Evolutionary conservation across 495 filamentous ascomycete genomes (phyloP).

Genomic region (Trichoderma asperelloides): DNA sequence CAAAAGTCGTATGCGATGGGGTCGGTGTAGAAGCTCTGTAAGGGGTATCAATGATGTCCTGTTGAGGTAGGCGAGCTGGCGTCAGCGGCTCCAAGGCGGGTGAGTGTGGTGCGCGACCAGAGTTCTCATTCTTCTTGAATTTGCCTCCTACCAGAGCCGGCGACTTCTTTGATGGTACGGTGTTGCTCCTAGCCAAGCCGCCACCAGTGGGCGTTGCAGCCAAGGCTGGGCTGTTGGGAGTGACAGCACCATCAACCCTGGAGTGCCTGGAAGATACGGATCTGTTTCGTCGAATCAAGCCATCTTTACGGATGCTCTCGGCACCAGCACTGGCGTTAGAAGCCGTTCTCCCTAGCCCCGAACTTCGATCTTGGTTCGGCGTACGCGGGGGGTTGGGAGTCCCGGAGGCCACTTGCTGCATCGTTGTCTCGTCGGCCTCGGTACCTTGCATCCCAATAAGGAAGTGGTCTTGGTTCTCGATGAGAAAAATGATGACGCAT

Average conservation of each 20-base stretch:
- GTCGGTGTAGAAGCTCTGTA: neutral
- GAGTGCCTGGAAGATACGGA: slow-evolving; percentile 64
- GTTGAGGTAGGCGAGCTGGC: slow-evolving; percentile 10
- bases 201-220: slow-evolving; percentile 46
- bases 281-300: slow-evolving; percentile 72
- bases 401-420: slow-evolving; percentile 70
- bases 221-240: slow-evolving; percentile 60
- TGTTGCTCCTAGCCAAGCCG: slow-evolving; percentile 86
- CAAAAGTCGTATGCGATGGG: neutral
- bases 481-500: slow-evolving; percentile 94
- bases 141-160: slow-evolving; percentile 52
- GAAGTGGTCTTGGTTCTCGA: slow-evolving; percentile 91
- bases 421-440: slow-evolving; percentile 76
- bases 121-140: slow-evolving; percentile 28
- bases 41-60: neutral
- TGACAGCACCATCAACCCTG: slow-evolving; percentile 59
- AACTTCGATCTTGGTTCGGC: slow-evolving; percentile 35
- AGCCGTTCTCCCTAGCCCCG: slow-evolving; percentile 53
- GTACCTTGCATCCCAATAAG: slow-evolving; percentile 92
- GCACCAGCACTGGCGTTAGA: slow-evolving; percentile 83
- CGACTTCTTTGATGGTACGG: slow-evolving; percentile 86
- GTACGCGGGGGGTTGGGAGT: slow-evolving; percentile 48
- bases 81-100: slow-evolving; percentile 25
- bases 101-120: slow-evolving; percentile 12
- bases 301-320: slow-evolving; percentile 74